Base-by-base conservation (phyloP, 768 basidiomycete species). In the Cubamyces lactineus region DNA sequence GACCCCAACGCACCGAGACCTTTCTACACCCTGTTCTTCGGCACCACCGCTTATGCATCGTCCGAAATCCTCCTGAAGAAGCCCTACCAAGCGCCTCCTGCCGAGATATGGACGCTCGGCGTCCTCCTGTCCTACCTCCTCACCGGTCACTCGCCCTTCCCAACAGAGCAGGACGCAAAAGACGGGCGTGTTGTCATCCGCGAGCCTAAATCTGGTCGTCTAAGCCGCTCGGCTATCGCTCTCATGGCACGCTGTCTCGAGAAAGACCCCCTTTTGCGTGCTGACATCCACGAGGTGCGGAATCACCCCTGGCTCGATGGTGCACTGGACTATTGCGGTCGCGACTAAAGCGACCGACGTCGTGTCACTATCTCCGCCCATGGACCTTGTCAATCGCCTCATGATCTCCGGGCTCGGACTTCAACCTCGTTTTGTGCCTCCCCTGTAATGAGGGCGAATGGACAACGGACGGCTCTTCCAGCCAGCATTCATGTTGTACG, bases 101-200 rank as follows among this genome's bases (percentile, higher is more conserved):
- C 94, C 24, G 96, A 99, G 73, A 86, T 98, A 46, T 99, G 96
- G 96, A 93, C 91, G 8, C 84, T 97, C 23, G 96, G 96, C 17
- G 92, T 98, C 38, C 84, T 99, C 57, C 86, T 99, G 67, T 96
- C 94, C 48, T 97, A 94, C 72, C 83, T 99, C 57, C 84, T 99
- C 53, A 96, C 94, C 19, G 96, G 96, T 3, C 81, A 90, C 62
- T 91, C 96, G 17, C 96, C 96, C 2, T 99, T 98, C 73, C 92
- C 93, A 49, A 91, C 91, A 17, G 89, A 90, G 65, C 84, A 86
- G 69, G 89, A 92, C 69, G 88, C 89, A n/a, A 79, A 86, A 26
- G 80, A 85, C 13, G 91, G 90, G 9, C 82, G 76, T 16, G 82
- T 92, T 23, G 73, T 81, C 53, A 77, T 91, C 61, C 64, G 68